Conservation (phyloP, 1,284 basidiomycete genomes). For the Tranzscheliella williamsii region DNA sequence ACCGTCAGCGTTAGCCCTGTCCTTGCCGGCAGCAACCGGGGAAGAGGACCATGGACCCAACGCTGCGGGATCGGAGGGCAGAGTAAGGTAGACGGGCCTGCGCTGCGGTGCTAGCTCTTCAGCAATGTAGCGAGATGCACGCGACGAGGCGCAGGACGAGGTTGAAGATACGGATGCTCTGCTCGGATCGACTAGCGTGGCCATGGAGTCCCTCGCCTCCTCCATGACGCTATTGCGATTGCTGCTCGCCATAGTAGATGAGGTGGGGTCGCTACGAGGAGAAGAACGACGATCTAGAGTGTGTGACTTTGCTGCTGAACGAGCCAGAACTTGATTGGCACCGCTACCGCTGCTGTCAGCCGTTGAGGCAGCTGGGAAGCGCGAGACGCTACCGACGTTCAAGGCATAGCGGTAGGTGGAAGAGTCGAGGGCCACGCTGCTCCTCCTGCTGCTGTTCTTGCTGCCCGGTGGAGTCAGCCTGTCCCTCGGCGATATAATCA, state of each 20-base stretch:
- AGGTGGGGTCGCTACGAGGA: neutral
- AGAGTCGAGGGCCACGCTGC: conserved; percentile 12
- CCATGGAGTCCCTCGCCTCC: neutral
- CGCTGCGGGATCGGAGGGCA: conserved; percentile 16
- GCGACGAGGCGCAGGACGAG: conserved; percentile 7
- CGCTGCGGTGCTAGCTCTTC: conserved; percentile 26
- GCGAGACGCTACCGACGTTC: conserved; percentile 5
- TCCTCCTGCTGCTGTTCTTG: conserved; percentile 6
- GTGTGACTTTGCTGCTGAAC: neutral
- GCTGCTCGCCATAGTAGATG: neutral
- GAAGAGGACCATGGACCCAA: conserved; percentile 13
- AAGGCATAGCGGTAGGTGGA: conserved; percentile 20
- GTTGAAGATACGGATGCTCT: conserved; percentile 3
- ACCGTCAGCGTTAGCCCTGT: neutral
- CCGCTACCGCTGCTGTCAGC: conserved; percentile 1
- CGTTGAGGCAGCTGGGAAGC: conserved; percentile 7
- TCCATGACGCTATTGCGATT: neutral
- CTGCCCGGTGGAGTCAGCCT: conserved; percentile 1
- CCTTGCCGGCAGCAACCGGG: conserved; percentile 1
- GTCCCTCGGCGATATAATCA: neutral
- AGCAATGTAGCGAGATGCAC: conserved; percentile 12
- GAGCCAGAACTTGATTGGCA: conserved; percentile 11
- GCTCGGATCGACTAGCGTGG: conserved; percentile 10
- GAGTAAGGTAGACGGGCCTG: conserved; percentile 12
- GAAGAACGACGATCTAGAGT: neutral